phyloP scores from a whole-genome alignment of 2,329 filamentous ascomycete genomes.

The Aspergillus neotritici region DNA sequence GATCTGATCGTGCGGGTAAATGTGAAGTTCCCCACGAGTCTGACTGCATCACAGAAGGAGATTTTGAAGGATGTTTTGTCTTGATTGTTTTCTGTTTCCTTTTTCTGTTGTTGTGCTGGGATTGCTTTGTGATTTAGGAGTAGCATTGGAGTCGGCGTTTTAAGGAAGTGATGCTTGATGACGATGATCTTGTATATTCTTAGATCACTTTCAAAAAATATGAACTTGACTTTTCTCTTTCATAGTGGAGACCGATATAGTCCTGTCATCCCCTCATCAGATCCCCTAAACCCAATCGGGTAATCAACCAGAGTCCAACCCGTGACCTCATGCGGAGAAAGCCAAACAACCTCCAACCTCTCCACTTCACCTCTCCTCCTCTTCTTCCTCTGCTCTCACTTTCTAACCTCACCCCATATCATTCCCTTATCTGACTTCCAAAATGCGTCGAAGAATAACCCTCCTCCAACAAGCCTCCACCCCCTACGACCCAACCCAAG shows the following conservation, averaged over 20 bases:
- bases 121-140: not conserved
- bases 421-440: not conserved
- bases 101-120: not conserved
- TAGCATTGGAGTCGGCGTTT: no score
- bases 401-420: not conserved
- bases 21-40: constrained; percentile 78
- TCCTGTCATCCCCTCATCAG: no score
- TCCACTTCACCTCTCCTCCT: not conserved
- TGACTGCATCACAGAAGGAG: constrained; percentile 74
- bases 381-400: constrained; percentile 4
- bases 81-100: constrained; percentile 13
- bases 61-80: constrained; percentile 72
- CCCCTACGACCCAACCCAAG: constrained; percentile 57
- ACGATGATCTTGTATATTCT: no score
- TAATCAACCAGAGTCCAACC: not conserved
- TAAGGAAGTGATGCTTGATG: no score
- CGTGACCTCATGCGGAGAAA: not conserved
- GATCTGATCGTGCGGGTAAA: constrained; percentile 87
- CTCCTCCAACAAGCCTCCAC: constrained; percentile 65
- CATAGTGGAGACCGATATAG: no score
- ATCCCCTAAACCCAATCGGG: no score
- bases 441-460: constrained; percentile 55
- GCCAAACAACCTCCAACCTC: not conserved
- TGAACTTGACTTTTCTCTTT: no score
- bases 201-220: no score